A percentile compares a stretch with the other conserved stretches of the same genome.
Conservation (phyloP, 2,329 filamentous ascomycete species). For the Grosmannia penicillata region DNA sequence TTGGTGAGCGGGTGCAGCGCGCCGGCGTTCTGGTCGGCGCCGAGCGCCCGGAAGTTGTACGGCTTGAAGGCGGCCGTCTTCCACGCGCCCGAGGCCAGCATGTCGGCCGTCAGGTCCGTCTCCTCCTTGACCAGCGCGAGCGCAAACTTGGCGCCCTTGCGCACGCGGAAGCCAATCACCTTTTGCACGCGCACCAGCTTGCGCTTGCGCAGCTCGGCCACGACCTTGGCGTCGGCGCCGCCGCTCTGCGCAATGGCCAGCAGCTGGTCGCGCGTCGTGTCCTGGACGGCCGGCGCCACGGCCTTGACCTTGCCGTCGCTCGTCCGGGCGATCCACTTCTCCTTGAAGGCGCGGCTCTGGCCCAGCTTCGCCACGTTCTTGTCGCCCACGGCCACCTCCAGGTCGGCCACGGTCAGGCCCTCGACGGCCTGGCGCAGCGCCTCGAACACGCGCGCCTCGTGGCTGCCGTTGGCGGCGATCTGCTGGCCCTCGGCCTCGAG, state of each 20-base stretch:
- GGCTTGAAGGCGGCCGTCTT: conserved; percentile 76
- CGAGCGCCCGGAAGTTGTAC: conserved; percentile 39
- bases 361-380: conserved; percentile 67
- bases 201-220: conserved; percentile 78
- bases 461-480: conserved; percentile 61
- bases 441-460: conserved; percentile 72
- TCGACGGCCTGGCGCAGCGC: conserved; percentile 58
- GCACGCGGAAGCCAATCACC: conserved; percentile 68
- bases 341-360: conserved; percentile 86
- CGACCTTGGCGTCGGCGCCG: conserved; percentile 53
- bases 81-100: conserved; percentile 80
- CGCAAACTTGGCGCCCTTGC: conserved; percentile 78
- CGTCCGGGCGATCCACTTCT: conserved; percentile 53
- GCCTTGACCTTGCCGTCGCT: conserved; percentile 37
- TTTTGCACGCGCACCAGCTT: conserved; percentile 79
- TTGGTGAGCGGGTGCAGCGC: conserved; percentile 69
- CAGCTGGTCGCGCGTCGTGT: conserved; percentile 64
- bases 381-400: conserved; percentile 55
- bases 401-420: conserved; percentile 65
- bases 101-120: conserved; percentile 87
- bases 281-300: conserved; percentile 57
- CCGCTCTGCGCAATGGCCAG: conserved; percentile 55
- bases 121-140: conserved; percentile 82
- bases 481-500: conserved; percentile 62
- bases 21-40: conserved; percentile 45